Evolutionary conservation across 768 basidiomycete genomes (phyloP), one percentile per base, ranked within the genome.

Genomic region (Calocybe gangraenosa): DNA sequence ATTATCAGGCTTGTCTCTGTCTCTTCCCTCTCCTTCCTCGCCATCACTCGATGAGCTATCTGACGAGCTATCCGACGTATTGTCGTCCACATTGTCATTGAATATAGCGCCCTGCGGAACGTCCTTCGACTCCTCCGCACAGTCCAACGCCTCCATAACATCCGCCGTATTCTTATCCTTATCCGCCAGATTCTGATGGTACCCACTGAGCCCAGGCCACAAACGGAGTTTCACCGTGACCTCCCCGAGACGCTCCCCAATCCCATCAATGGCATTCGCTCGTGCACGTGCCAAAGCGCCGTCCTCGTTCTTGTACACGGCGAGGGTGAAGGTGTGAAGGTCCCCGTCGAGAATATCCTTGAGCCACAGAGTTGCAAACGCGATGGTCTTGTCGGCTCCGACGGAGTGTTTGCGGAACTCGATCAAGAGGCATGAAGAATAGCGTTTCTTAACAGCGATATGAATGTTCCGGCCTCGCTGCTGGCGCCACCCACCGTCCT

Each of bases 141-240:
- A 70, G 47, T 73, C 70, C 32, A 75, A 52, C 20, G 64, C 67
- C 49, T 70, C 61, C 67, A 72, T 73, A 37, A 73, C 70, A 38
- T 69, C 66, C 21, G 51, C 58, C 48, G 72, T 54, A 36, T 62
- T 61, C 37, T 40, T 43, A 38, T 73, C 70, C 39, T 64, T 56
- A 32, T 59, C 57, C 4, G 69, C 67, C 7, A 65, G 25, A 17
- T 53, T 31, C 42, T 66, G 59, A 42, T 75, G 73, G 45, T 71
- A 73, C 28, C 67, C 68, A 39, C 71, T 72, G 42, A 74, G 48
- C 20, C 71, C 73, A 18, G 61, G 63, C 64, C 68, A 68, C 47
- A 65, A 58, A 55, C 66, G 56, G 47, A 77, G 54, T 54, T 55
- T 70, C 57, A 64, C 48, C 53, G 60, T 63, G 50, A 69, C 53